Base-by-base conservation (phyloP, 139 green algal species). In the Diplosphaera chodatii region DNA sequence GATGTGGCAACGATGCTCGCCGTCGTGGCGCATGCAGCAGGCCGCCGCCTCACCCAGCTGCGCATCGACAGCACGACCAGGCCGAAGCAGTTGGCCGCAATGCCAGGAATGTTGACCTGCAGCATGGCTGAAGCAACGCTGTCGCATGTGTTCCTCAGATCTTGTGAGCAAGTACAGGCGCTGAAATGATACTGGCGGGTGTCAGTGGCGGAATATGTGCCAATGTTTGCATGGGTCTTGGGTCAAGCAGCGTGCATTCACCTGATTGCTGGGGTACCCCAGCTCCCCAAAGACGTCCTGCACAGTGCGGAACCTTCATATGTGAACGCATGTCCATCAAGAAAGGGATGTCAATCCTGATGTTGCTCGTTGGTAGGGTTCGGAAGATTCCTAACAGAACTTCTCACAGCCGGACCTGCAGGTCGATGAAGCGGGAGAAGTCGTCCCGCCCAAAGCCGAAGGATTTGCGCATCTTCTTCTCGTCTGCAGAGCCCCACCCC, bases 381-480 rank as follows among this genome's bases (percentile, higher is more conserved):
- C 37, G 6, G 37, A 48, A 48, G 37, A 6, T 10, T 10, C 37
- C 8, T 10, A 48, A 48, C 6, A 10, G 37, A 48, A 48, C 8
- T 6, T 48, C 8, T 48, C 48, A 25, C 48, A 59, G 13, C 48
- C 25, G 48, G 48, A 28, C 37, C 66, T 71, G 64, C 16, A 71
- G 64, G 55, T 77, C 72, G 8, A 67, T 15, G 64, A 77, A 71
- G 55, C 3, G 23, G 34, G 22, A n/a, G 22, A 77, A 71, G n/a
- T 59, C 32, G 23, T 10, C 20, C 23, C 64, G 72, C 33, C 72
- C 40, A n/a, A 56, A 55, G 22, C 55, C 29, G 63, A 88, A 90
- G 0, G 72, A 81, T 63, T 73, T 55, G 31, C 27, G 40, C 77
- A 88, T 82, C 75, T 90, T 90, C 10, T 23, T 1, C 65, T 88